Conservation (phyloP, 2,329 filamentous ascomycete species). For the Sphaerulina musiva region DNA sequence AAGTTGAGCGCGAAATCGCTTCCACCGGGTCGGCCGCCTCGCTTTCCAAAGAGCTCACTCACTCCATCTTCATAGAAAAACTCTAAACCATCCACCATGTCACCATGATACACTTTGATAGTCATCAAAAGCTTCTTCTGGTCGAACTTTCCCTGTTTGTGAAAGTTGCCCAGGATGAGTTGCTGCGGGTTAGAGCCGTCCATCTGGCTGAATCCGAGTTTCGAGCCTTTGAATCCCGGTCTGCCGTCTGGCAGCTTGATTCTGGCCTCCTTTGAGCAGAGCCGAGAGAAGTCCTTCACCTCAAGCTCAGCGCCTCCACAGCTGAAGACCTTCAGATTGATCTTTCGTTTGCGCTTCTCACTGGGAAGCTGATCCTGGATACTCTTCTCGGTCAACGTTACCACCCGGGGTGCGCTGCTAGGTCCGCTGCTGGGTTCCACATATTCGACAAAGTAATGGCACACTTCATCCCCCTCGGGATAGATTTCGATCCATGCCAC, state of each 20-base stretch:
- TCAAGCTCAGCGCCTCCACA: slow-evolving; percentile 66
- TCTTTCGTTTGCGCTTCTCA: slow-evolving; percentile 59
- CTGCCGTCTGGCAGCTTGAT: slow-evolving; percentile 71
- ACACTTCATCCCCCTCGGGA: slow-evolving; percentile 71
- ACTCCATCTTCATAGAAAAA: slow-evolving; percentile 87
- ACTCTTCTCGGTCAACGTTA: slow-evolving; percentile 68
- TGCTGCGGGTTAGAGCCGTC: slow-evolving; percentile 65
- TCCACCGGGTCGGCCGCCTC: slow-evolving; percentile 61
- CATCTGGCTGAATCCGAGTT: slow-evolving; percentile 65
- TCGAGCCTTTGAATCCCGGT: slow-evolving; percentile 67
- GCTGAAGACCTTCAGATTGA: slow-evolving; percentile 70
- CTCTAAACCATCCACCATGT: slow-evolving; percentile 75
- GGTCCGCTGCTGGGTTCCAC: slow-evolving; percentile 54
- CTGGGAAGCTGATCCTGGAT: slow-evolving; percentile 66
- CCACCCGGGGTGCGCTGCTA: slow-evolving; percentile 59
- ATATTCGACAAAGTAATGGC: slow-evolving; percentile 76
- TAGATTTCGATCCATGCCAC: slow-evolving; percentile 81
- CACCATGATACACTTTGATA: slow-evolving; percentile 70
- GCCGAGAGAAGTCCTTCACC: slow-evolving; percentile 66
- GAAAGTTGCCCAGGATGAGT: slow-evolving; percentile 62
- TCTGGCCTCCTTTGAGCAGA: slow-evolving; percentile 63
- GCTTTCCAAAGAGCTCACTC: slow-evolving; percentile 78
- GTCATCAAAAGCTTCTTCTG: slow-evolving; percentile 60
- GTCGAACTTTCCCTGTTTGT: slow-evolving; percentile 44
- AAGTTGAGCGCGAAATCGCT: slow-evolving; percentile 77